These are phyloP conservation scores for Geranium rotundifolium DNA, from an alignment of 345 rosid species.

Conservation along the genomic window DNA sequence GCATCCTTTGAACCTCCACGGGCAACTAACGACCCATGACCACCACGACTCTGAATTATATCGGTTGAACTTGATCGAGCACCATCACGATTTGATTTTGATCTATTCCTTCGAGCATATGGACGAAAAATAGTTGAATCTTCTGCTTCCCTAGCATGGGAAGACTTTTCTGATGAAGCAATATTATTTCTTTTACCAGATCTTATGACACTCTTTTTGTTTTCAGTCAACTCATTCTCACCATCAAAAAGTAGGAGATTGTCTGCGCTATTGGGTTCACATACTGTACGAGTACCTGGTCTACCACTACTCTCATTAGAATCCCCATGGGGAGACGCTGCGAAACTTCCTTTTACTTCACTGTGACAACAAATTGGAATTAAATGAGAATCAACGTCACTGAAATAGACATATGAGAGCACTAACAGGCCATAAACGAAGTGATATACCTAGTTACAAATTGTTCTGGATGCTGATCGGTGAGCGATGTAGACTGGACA, in stretches of 20 bases:
- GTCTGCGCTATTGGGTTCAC: conserved; percentile 88
- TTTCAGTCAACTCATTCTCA: conserved; percentile 57
- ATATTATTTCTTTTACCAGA: conserved; percentile 40
- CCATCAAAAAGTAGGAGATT: conserved; percentile 73
- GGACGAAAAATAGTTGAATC: conserved; percentile 98
- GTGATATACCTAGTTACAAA: conserved; percentile 63
- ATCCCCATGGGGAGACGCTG: conserved; percentile 92
- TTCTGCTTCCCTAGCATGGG: conserved; percentile 74
- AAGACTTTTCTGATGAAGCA: conserved; percentile 57
- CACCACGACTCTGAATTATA: conserved; percentile 55
- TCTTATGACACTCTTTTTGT: conserved; percentile 34
- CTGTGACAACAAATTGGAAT: conserved; percentile 29
- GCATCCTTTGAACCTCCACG: conserved; percentile 45
- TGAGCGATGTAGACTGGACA: conserved; percentile 88
- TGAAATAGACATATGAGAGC: not conserved
- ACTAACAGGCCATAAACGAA: conserved; percentile 8
- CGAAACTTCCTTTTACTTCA: conserved; percentile 94
- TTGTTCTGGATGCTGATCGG: conserved; percentile 71
- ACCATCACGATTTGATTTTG: conserved; percentile 71
- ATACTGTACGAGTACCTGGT: conserved; percentile 52
- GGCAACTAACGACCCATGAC: conserved; percentile 50
- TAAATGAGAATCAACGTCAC: conserved; percentile 14
- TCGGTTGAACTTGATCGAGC: conserved; percentile 73
- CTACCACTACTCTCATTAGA: conserved; percentile 96
- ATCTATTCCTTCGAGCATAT: conserved; percentile 92